phyloP scores from a whole-genome alignment of 768 basidiomycete species.

The Tricholoma saponaceum region DNA sequence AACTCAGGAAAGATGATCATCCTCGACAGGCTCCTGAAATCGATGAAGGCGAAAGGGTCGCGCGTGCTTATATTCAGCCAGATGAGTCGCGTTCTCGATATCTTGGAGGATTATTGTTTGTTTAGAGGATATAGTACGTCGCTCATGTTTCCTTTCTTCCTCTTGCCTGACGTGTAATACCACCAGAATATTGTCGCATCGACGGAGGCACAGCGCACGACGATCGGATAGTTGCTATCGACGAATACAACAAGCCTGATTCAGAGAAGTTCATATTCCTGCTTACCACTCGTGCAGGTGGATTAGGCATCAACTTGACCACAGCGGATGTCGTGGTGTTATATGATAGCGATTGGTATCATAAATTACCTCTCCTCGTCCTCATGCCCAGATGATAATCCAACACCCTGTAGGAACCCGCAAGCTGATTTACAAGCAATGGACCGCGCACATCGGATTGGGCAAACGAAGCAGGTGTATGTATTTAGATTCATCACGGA shows the following conservation, averaged over 20 bases:
- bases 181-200: conserved; percentile 89
- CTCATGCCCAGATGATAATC: background rate
- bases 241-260: conserved; percentile 93
- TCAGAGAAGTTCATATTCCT: conserved; percentile 97
- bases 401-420: conserved; percentile 67
- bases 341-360: conserved; percentile 94
- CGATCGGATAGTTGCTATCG: conserved; percentile 91
- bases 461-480: conserved; percentile 96
- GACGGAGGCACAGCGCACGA: conserved; percentile 96
- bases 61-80: conserved; percentile 97
- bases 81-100: conserved; percentile 98
- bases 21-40: conserved; percentile 84
- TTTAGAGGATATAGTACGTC: conserved; percentile 83
- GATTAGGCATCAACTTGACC: conserved; percentile 94
- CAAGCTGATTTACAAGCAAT: conserved; percentile 99
- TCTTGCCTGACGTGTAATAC: conserved; percentile 1
- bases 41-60: conserved; percentile 91
- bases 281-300: conserved; percentile 94
- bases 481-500: conserved; percentile 97
- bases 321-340: conserved; percentile 92
- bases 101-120: conserved; percentile 94
- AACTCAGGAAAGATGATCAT: conserved; percentile 98
- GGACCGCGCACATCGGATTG: conserved; percentile 96
- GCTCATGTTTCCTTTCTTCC: background rate
- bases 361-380: background rate